Evolutionary conservation across 2,329 filamentous ascomycete genomes (phyloP), one percentile per base, ranked within the genome.

Genomic region (Fusarium humuli): DNA sequence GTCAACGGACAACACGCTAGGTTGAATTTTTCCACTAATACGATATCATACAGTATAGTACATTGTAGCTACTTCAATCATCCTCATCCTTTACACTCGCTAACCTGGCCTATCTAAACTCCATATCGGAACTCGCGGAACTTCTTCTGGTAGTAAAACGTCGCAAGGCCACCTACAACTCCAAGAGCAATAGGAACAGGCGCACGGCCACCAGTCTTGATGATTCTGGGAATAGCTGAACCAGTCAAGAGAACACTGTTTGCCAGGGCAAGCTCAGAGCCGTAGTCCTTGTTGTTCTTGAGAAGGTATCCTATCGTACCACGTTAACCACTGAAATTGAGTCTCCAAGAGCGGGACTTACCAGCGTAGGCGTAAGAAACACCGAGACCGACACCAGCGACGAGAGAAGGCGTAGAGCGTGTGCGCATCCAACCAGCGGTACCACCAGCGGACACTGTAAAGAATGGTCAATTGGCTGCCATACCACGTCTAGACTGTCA

Each of bases 71-170:
- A 4, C 13, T 3, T 7, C 11, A 14, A n/a, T 10, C 16, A 0
- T 5, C 23, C 8, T 22, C 7, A 22, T 22, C 9, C 2, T 22
- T 22, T 27, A 22, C 22, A 22, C 22, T 22, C 22, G 22, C 18
- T 16, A n/a, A 27, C 12, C 41, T 73, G 22, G 22, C 22, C 22
- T 4, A 22, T 22, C 22, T 61, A 82, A 4, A 82, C 79, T 12
- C 80, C 80, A n/a, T 75, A 82, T 18, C 73, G 73, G 62, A 82
- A 81, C 61, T 82, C 81, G 29, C 78, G 77, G 55, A 78, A 77
- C 71, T 82, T 82, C 71, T 81, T 81, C 70, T 81, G 78, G 65
- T 82, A 82, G 67, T 82, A 82, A 37, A 68, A 81, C 0, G 80
- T 81, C 3, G 81, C 79, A 16, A 82, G 70, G 30, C 71, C 74